Percentiles rank a stretch among this genome's conserved stretches.
Conservation (phyloP, 2,329 filamentous ascomycete species). For the Fusarium penzigii region DNA sequence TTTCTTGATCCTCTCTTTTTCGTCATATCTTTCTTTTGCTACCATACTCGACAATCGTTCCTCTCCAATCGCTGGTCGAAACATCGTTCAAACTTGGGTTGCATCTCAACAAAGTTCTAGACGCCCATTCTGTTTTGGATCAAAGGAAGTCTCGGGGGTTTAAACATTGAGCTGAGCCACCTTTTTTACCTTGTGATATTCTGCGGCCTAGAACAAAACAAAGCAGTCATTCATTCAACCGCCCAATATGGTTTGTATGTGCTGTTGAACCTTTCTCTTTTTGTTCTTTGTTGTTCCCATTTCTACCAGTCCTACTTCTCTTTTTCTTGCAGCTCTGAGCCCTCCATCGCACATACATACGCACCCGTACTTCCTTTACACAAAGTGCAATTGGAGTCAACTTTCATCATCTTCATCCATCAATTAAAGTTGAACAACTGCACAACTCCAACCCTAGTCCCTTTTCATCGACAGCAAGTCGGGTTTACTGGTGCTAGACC, state of each 20-base stretch:
- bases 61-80: too few species aligned
- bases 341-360: too few species aligned
- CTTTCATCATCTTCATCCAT: too few species aligned
- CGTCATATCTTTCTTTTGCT: background rate
- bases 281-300: background rate
- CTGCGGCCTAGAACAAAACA: background rate
- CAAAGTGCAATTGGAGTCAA: too few species aligned
- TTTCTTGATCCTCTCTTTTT: background rate
- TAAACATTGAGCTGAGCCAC: background rate
- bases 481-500: background rate
- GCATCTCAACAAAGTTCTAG: background rate
- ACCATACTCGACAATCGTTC: too few species aligned
- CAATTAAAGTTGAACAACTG: background rate
- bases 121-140: background rate
- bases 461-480: too few species aligned
- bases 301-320: background rate
- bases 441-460: background rate
- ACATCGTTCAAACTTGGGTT: background rate
- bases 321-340: background rate
- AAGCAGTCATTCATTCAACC: background rate
- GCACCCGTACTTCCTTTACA: too few species aligned
- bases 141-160: background rate
- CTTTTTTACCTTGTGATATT: background rate
- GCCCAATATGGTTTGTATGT: constrained; percentile 21
- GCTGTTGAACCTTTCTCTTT: constrained; percentile 8